phyloP scores from a whole-genome alignment of 179 eudicot species.

The Actinidia polygama region DNA sequence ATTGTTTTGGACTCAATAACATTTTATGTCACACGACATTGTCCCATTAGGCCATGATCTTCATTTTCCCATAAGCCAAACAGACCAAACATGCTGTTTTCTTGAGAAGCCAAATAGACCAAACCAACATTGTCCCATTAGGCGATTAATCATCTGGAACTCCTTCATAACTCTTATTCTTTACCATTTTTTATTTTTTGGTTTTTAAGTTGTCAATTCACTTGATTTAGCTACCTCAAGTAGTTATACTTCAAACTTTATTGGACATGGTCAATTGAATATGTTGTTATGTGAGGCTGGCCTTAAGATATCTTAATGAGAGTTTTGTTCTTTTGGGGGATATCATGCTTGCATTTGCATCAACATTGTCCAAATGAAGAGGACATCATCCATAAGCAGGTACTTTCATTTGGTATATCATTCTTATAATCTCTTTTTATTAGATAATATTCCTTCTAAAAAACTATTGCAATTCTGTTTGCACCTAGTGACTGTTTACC shows the following conservation, averaged over 20 bases:
- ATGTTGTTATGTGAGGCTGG: constrained; percentile 38
- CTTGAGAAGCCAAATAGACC: too few relatives aligned
- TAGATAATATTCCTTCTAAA: neutral
- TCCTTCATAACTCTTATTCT: neutral
- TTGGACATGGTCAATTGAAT: neutral
- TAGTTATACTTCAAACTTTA: neutral
- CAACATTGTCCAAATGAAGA: constrained; percentile 48
- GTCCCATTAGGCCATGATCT: too few relatives aligned
- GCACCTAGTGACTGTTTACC: neutral
- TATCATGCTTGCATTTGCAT: constrained; percentile 51
- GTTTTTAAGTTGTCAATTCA: too few relatives aligned
- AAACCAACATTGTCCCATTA: too few relatives aligned
- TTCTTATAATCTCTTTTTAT: neutral
- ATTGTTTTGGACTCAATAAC: too few relatives aligned
- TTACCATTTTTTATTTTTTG: neutral
- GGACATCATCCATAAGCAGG: constrained; percentile 47
- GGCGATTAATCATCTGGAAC: constrained; percentile 3
- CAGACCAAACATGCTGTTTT: too few relatives aligned
- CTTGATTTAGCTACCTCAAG: neutral
- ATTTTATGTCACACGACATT: too few relatives aligned
- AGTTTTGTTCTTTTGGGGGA: constrained; percentile 44
- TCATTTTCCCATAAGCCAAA: too few relatives aligned
- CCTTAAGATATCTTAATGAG: constrained; percentile 43
- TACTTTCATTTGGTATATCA: constrained; percentile 27
- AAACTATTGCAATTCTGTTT: neutral